These are phyloP conservation scores for Lasiodiplodia theobromae DNA, from an alignment of 2,329 filamentous ascomycete genomes.

Conservation along the genomic window DNA sequence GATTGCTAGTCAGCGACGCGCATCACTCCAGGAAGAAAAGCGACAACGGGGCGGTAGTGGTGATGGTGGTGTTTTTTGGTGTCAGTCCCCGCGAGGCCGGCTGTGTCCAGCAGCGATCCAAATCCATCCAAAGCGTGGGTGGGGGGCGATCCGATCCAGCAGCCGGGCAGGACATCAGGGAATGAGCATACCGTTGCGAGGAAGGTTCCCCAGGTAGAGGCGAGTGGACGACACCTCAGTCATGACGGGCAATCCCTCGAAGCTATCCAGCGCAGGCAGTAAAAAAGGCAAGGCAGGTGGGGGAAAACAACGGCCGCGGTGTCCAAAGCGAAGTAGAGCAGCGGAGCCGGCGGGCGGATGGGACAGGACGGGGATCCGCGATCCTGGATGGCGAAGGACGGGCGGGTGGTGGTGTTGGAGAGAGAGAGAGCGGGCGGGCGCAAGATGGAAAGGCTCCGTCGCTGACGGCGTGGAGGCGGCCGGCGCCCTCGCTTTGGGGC, in stretches of 20 bases:
- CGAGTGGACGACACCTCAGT: slow-evolving; percentile 92
- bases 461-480: slow-evolving; percentile 15
- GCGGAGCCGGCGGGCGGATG: slow-evolving; percentile 18
- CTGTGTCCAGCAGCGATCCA: slow-evolving; percentile 31
- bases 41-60: slow-evolving; percentile 19
- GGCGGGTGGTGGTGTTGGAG: slow-evolving; percentile 10
- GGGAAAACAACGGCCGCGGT: slow-evolving; percentile 10
- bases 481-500: slow-evolving; percentile 5
- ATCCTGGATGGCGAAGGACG: slow-evolving; percentile 29
- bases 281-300: not conserved
- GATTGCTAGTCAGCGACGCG: slow-evolving; percentile 56
- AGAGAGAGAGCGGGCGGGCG: slow-evolving; percentile 2
- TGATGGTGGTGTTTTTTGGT: slow-evolving; percentile 16
- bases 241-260: slow-evolving; percentile 59
- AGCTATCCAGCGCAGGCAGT: slow-evolving; percentile 26
- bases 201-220: slow-evolving; percentile 97
- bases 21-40: slow-evolving; percentile 30
- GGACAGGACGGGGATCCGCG: slow-evolving; percentile 25
- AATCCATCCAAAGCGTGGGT: slow-evolving; percentile 31
- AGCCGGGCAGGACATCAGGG: slow-evolving; percentile 28
- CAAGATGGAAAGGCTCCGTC: slow-evolving; percentile 22
- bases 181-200: slow-evolving; percentile 81
- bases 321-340: slow-evolving; percentile 26
- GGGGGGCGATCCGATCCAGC: slow-evolving; percentile 25
- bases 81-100: slow-evolving; percentile 20